Base-by-base conservation (phyloP, 768 basidiomycete genomes). In the Termitomyces titanicus region DNA sequence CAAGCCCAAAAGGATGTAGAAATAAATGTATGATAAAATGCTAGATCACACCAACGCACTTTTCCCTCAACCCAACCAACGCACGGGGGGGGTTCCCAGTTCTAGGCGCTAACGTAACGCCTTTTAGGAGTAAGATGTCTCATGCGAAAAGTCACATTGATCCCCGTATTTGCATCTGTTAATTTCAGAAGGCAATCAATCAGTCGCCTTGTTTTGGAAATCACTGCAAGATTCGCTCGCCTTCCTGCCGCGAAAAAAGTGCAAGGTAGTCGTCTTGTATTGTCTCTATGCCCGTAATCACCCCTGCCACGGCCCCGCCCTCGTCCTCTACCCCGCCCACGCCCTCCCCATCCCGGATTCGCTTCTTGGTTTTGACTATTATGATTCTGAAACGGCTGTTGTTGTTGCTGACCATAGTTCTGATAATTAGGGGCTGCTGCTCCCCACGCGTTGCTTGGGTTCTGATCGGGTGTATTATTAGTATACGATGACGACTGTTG, bases 221-320 rank as follows among this genome's bases (percentile, higher is more conserved):
- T 68, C 61, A 69, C 46, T 54, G 53, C 49, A 47, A 38, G 48
- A 71, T 78, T 77, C 68, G 87, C 90, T 92, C 85, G 88, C 90
- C 89, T 92, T 89, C 89, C 90, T 83, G 84, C 81, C 76, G 83
- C 82, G 82, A 85, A 92, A 79, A 92, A 92, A 81, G 79, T 87
- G 88, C 90, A 92, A 74, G 87, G 85, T 56, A 46, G 49, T 85
- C 82, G 85, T 85, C 86, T 83, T 84, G 85, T 90, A 82, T 76
- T 88, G 73, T 80, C 80, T 86, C 80, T 88, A 86, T 78, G 82
- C 61, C 81, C 84, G 20, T 45, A 25, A 42, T 81, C 81, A 38
- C 78, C 50, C 39, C 50, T 51, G 56, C 82, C 76, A 56, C 77
- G 64, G 47, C 74, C 72, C 38, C 77, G 66, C 47, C 82, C 80